phyloP scores from a whole-genome alignment of 306 rosid species.

The Medicago truncatula region DNA sequence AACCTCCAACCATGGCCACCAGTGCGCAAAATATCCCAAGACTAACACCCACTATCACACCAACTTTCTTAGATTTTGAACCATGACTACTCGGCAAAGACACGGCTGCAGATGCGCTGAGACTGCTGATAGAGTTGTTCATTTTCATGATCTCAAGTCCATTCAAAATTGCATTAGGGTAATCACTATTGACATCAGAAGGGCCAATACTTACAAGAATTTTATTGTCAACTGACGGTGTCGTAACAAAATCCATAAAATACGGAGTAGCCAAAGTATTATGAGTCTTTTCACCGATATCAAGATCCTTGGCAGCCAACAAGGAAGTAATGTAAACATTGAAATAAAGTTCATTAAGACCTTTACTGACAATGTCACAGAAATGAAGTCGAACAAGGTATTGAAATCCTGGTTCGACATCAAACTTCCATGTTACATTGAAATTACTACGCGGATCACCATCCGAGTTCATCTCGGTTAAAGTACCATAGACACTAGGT shows the following conservation, averaged over 20 bases:
- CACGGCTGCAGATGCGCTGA: constrained; percentile 48
- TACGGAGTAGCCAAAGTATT: constrained; percentile 60
- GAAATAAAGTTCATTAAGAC: constrained; percentile 72
- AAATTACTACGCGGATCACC: constrained; percentile 59
- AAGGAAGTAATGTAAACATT: constrained; percentile 67
- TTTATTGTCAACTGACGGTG: constrained; percentile 41
- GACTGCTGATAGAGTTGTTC: constrained; percentile 78
- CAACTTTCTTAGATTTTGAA: constrained; percentile 60
- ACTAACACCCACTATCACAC: constrained; percentile 67
- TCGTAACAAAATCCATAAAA: constrained; percentile 62
- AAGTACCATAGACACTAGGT: constrained; percentile 75
- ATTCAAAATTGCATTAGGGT: constrained; percentile 86
- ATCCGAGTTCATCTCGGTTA: constrained; percentile 55
- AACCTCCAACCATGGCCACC: constrained; percentile 49
- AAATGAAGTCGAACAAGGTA: constrained; percentile 89
- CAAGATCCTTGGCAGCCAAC: constrained; percentile 56
- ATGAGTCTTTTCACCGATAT: constrained; percentile 38
- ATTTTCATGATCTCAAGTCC: constrained; percentile 95
- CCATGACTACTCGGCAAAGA: constrained; percentile 25
- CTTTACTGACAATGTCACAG: constrained; percentile 69
- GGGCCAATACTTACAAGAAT: constrained; percentile 79
- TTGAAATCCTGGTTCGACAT: constrained; percentile 73
- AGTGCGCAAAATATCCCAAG: constrained; percentile 60
- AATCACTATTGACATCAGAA: constrained; percentile 38
- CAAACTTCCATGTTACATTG: constrained; percentile 84